Percentiles rank a stretch among this genome's conserved stretches.
These are phyloP conservation scores for Fusarium abutilonis DNA, from an alignment of 2,329 filamentous ascomycete species.

Conservation along the genomic window DNA sequence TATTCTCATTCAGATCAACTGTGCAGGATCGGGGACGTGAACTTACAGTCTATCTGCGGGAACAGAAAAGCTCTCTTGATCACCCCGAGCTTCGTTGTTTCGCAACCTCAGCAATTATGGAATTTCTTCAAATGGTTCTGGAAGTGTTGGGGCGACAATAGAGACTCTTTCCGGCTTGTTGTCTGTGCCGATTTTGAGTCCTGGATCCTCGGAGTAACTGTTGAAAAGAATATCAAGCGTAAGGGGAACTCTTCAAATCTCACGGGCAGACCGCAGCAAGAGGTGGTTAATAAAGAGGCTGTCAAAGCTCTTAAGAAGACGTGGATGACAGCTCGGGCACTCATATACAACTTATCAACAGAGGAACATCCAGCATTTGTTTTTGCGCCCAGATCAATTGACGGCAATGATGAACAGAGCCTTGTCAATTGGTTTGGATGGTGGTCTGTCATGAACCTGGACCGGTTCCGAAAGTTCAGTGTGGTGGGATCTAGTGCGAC, in stretches of 20 bases:
- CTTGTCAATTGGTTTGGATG: conserved; percentile 71
- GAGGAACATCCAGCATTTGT: conserved; percentile 49
- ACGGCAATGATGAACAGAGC: conserved; percentile 69
- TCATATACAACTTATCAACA: conserved; percentile 26
- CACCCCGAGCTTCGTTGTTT: conserved; percentile 55
- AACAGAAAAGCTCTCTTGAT: conserved; percentile 51
- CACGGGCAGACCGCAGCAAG: background rate
- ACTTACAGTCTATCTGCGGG: conserved; percentile 46
- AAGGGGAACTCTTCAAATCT: background rate
- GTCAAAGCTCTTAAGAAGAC: conserved; percentile 41
- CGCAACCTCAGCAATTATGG: conserved; percentile 50
- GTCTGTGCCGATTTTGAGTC: conserved; percentile 45
- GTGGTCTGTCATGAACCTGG: conserved; percentile 62
- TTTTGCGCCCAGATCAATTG: conserved; percentile 59
- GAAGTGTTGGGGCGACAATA: conserved; percentile 33
- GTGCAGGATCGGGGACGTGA: conserved; percentile 35
- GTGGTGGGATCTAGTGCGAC: conserved; percentile 61
- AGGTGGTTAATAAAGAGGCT: conserved; percentile 8
- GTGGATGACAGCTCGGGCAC: conserved; percentile 29
- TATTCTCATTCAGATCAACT: conserved; percentile 17
- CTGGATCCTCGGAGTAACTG: conserved; percentile 46
- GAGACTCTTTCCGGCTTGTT: conserved; percentile 42
- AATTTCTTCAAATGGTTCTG: conserved; percentile 52
- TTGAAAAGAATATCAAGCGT: conserved; percentile 28
- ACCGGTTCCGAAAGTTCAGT: conserved; percentile 63